These are phyloP conservation scores for Sugiyamaella novakii DNA, from an alignment of 1,139 yeast genomes.

Conservation along the genomic window DNA sequence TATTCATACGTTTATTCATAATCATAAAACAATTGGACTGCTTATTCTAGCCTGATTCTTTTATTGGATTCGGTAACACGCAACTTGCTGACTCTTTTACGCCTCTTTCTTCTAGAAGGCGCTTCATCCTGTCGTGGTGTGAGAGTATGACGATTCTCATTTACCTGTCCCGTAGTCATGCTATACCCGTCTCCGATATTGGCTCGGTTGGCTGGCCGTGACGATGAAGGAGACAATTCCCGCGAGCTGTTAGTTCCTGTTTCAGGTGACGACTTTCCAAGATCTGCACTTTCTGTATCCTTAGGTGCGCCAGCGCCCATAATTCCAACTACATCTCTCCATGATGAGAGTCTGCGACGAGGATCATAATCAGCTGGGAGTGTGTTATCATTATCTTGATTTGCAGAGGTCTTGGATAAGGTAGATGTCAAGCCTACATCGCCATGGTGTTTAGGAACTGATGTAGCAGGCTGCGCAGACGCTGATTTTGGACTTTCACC, in stretches of 20 bases:
- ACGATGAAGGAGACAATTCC: constrained; percentile 1
- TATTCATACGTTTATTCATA: no score
- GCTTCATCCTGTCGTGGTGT: background rate
- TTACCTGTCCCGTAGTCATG: background rate
- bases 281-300: background rate
- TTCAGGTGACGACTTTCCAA: constrained; percentile 2
- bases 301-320: background rate
- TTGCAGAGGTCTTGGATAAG: background rate
- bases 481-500: no score
- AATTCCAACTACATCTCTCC: constrained; percentile 21
- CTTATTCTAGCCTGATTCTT: background rate
- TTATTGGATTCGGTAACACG: no score
- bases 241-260: background rate
- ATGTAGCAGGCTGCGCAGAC: no score
- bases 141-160: no score
- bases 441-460: background rate
- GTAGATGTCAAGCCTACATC: background rate
- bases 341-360: constrained; percentile 14
- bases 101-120: no score
- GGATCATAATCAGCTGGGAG: background rate
- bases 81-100: no score
- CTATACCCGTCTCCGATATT: background rate
- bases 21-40: no score
- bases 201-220: background rate
- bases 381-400: background rate